These are phyloP conservation scores for Wallemia hederae DNA, from an alignment of 1,284 basidiomycete species.

Conservation along the genomic window DNA sequence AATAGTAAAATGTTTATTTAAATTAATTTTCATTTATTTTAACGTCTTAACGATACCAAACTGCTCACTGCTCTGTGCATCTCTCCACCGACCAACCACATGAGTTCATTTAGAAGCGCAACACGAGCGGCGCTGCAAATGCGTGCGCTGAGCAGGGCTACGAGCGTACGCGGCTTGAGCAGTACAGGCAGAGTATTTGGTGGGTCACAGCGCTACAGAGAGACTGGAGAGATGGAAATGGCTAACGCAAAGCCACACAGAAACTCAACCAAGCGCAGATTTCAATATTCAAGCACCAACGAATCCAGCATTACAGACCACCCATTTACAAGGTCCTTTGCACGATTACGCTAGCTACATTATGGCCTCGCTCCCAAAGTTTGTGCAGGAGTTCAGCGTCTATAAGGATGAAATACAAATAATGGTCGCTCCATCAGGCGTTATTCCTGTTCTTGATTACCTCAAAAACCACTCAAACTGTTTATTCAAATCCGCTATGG, in stretches of 20 bases:
- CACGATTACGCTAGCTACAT: conserved; percentile 25
- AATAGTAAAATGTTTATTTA: background rate
- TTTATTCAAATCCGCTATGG: conserved; percentile 76
- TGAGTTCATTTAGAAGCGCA: no score
- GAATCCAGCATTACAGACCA: background rate
- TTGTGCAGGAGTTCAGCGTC: conserved; percentile 88
- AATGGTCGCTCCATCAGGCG: conserved; percentile 50
- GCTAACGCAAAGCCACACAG: background rate
- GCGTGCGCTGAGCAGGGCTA: no score
- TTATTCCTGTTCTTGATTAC: conserved; percentile 70
- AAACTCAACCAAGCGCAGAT: background rate
- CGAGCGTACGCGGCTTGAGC: no score
- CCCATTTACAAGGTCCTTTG: conserved; percentile 1
- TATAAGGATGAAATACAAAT: conserved; percentile 88
- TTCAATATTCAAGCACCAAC: background rate
- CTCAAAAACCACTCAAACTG: conserved; percentile 86
- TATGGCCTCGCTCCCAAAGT: conserved; percentile 68
- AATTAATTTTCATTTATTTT: no score
- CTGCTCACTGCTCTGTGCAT: no score
- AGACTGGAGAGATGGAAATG: no score
- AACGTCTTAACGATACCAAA: no score
- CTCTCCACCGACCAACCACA: no score
- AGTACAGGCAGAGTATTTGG: no score
- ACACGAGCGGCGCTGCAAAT: no score
- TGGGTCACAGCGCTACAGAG: no score